Base-by-base conservation (phyloP, 345 rosid genomes). In the Gossypium bickii region DNA sequence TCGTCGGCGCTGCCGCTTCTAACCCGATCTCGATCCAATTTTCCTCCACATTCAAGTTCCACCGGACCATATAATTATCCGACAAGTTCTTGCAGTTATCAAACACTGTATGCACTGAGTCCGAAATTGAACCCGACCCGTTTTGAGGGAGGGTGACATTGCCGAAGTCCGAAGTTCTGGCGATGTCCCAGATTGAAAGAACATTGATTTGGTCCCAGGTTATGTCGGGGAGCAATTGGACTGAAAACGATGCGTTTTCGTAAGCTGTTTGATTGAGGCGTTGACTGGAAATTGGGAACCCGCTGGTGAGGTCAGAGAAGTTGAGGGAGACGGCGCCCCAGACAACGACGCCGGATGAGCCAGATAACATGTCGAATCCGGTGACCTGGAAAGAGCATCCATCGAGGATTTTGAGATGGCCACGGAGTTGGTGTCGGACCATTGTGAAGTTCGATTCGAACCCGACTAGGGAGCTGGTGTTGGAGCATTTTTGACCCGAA, bases 371-470 rank as follows among this genome's bases (percentile, higher is more conserved):
- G 74, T 95, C 93, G 74, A 95, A 95, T 74, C 84, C 79, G 64
- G 93, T 86, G 79, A 95, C 88, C 82, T 75, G 73, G 78, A 95
- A 95, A 2, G 98, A 87, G 81, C 99, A 95, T 73, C 88, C 93
- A 73, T 95, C 96, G 77, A 93, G 45, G 15, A 93, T 77, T 72
- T 87, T 84, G 74, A 95, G 44, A 24, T 75, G 66, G 44, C 99
- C 99, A 24, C 99, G 90, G 44, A 91, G 80, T 80, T 95, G 99
- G 83, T 93, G 97, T 51, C 88, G 99, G 20, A 88, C 84, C 98
- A 95, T 93, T 67, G 64, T 78, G 87, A 95, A 86, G 61, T 90
- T 87, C 63, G 89, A 88, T 74, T 83, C 81, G 77, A 80, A 85
- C 34, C 97, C 99, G 67, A 87, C 60, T n/a, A 86, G 79, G 18